Conservation (phyloP, 129 eudicot species). For the Flaveria ramosissima region DNA sequence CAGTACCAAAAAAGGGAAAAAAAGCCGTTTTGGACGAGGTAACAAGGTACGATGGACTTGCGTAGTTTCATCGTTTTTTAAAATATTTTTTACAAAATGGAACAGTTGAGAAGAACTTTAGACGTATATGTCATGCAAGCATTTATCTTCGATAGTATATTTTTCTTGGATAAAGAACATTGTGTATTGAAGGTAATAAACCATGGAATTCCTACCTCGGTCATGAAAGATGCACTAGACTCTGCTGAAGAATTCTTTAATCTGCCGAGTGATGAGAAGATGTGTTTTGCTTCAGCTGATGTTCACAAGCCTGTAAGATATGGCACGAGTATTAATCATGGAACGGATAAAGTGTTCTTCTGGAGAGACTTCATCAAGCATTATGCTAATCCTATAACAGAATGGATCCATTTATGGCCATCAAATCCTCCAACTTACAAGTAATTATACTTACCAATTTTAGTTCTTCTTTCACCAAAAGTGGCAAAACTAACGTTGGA, state of each 20-base stretch:
- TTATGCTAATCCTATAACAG: slow-evolving; percentile 57
- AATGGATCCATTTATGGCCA: slow-evolving; percentile 65
- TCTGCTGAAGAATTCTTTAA: slow-evolving; percentile 54
- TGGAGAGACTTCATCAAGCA: slow-evolving; percentile 85
- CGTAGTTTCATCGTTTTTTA: no score
- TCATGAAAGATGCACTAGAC: slow-evolving; percentile 50
- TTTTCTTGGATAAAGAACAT: slow-evolving; percentile 1
- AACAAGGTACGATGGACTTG: no score
- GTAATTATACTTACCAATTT: slow-evolving; percentile 30
- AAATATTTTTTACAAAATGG: no score
- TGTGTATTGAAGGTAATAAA: slow-evolving; percentile 53
- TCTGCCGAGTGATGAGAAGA: slow-evolving; percentile 55
- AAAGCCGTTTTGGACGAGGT: no score
- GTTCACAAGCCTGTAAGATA: slow-evolving; percentile 63
- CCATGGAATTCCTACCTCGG: slow-evolving; percentile 56
- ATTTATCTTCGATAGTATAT: slow-evolving; percentile 4
- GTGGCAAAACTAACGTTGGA: neutral
- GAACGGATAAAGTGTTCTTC: slow-evolving; percentile 47
- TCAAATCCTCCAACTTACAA: slow-evolving; percentile 60
- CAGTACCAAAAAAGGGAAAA: neutral
- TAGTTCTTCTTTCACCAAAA: slow-evolving; percentile 13
- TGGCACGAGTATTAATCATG: slow-evolving; percentile 62
- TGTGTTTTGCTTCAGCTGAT: slow-evolving; percentile 47
- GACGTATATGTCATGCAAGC: slow-evolving; percentile 13
- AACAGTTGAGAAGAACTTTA: no score